Conservation (phyloP, 768 basidiomycete genomes). For the Boletellus ananiceps region DNA sequence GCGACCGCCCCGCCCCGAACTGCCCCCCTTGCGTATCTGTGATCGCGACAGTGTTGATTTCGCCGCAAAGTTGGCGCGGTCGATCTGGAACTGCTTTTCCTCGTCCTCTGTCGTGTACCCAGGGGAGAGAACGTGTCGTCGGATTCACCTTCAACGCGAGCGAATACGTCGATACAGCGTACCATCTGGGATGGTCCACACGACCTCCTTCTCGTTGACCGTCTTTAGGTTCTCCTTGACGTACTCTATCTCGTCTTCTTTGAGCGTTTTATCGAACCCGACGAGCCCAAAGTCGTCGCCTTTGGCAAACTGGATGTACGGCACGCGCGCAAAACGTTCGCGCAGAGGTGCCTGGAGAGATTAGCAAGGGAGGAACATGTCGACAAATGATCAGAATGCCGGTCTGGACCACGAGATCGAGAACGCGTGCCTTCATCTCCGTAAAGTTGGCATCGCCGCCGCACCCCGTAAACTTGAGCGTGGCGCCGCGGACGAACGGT, state of each 20-base stretch:
- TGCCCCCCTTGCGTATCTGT: conserved; percentile 34
- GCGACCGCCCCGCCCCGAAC: conserved; percentile 40
- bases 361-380: too few relatives aligned
- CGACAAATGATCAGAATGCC: too few relatives aligned
- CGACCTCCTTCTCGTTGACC: conserved; percentile 59
- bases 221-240: conserved; percentile 63
- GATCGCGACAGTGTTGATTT: conserved; percentile 40
- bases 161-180: conserved; percentile 8
- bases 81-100: conserved; percentile 68
- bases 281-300: conserved; percentile 46
- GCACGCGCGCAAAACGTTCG: conserved; percentile 42
- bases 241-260: conserved; percentile 67
- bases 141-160: background rate
- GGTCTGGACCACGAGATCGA: background rate
- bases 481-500: conserved; percentile 41
- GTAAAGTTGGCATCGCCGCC: conserved; percentile 60
- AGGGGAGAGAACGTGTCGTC: background rate
- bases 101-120: conserved; percentile 49
- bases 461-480: conserved; percentile 46
- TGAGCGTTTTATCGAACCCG: conserved; percentile 58
- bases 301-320: conserved; percentile 45
- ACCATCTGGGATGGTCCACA: conserved; percentile 64
- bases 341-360: conserved; percentile 39
- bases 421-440: conserved; percentile 45
- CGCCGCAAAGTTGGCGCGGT: conserved; percentile 68